These are phyloP conservation scores for Lachnellula occidentalis DNA, from an alignment of 2,329 filamentous ascomycete genomes.

Conservation along the genomic window DNA sequence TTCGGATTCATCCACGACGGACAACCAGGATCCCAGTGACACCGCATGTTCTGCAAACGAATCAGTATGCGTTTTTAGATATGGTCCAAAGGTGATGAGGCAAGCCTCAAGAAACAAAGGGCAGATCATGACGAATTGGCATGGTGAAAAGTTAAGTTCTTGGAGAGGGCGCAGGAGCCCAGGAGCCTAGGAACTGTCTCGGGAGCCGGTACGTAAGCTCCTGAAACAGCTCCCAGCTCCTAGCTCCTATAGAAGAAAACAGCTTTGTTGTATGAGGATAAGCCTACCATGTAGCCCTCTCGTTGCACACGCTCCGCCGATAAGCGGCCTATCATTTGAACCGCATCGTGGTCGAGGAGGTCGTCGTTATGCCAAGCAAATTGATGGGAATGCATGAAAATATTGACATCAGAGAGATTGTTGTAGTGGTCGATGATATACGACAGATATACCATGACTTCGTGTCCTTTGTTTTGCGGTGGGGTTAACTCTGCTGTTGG, in stretches of 20 bases:
- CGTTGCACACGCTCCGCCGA: conserved; percentile 36
- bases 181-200: too few relatives aligned
- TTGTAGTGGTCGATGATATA: conserved; percentile 60
- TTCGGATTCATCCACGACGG: conserved; percentile 37
- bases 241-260: too few relatives aligned
- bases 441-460: conserved; percentile 36
- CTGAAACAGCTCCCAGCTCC: too few relatives aligned
- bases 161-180: too few relatives aligned
- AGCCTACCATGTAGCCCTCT: conserved; percentile 50
- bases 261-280: too few relatives aligned
- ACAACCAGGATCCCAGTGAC: conserved; percentile 40
- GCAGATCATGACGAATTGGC: too few relatives aligned
- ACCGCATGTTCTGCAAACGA: conserved; percentile 45
- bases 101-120: too few relatives aligned
- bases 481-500: conserved; percentile 38
- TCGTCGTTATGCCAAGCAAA: conserved; percentile 33
- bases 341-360: conserved; percentile 25
- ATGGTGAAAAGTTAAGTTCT: too few relatives aligned
- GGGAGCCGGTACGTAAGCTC: too few relatives aligned
- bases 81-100: too few relatives aligned
- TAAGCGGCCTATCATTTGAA: conserved; percentile 28
- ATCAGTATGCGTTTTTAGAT: too few relatives aligned
- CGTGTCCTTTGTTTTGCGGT: conserved; percentile 41
- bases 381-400: conserved; percentile 42
- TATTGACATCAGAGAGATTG: conserved; percentile 35